A percentile compares a stretch with the other conserved stretches of the same genome.
Evolutionary conservation across 164 flowering plant genomes (phyloP).

Genomic region (Tinospora cordifolia): DNA sequence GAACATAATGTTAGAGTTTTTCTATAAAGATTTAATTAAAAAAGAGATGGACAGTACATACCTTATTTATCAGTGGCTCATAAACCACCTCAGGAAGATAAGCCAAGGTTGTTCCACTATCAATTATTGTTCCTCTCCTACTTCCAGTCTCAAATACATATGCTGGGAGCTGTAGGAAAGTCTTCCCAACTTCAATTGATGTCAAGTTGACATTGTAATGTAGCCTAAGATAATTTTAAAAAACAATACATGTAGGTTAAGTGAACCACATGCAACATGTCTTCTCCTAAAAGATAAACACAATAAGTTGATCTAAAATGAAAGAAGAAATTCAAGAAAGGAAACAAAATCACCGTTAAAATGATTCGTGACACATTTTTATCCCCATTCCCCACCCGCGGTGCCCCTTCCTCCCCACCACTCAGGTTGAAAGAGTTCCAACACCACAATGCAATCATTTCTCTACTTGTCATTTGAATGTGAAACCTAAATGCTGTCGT

Average conservation of each 20-base stretch:
- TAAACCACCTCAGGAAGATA: constrained; percentile 63
- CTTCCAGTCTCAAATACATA: constrained; percentile 45
- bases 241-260: constrained; percentile 16
- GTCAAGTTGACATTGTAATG: constrained; percentile 83
- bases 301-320: no score
- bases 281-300: no score
- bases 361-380: no score
- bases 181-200: constrained; percentile 66
- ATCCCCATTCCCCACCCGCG: no score
- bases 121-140: constrained; percentile 61
- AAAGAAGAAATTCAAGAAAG: no score
- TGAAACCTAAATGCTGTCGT: no score
- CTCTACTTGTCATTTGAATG: no score
- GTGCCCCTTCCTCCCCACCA: no score
- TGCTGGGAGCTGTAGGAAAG: constrained; percentile 54
- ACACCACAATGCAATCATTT: no score
- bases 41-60: constrained; percentile 14
- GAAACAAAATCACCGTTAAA: no score
- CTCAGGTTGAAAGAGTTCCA: no score
- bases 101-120: constrained; percentile 93
- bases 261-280: not conserved
- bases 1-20: not conserved
- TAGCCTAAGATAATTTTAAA: constrained; percentile 50
- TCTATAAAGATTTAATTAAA: not conserved
- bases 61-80: constrained; percentile 36